Conservation (phyloP, 768 basidiomycete species). For the Russula sp. region DNA sequence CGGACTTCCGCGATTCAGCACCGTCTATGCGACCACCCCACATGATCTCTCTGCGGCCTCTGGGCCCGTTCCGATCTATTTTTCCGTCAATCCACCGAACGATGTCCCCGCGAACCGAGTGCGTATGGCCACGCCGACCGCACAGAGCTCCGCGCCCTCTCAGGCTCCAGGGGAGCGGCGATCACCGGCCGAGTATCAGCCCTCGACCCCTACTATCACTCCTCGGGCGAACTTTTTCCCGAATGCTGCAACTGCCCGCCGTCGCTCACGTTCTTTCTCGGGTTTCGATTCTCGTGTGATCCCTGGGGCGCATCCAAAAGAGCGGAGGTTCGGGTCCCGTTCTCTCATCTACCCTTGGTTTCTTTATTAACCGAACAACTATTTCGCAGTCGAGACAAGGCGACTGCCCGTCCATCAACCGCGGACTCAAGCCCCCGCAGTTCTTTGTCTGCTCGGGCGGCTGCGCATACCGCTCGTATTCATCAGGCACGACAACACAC, state of each 20-base stretch:
- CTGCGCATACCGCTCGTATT: constrained; percentile 11
- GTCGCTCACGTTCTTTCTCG: constrained; percentile 69
- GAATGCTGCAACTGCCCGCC: constrained; percentile 42
- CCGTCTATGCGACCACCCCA: constrained; percentile 56
- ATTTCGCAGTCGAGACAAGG: constrained; percentile 3
- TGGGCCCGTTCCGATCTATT: constrained; percentile 58
- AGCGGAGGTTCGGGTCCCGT: constrained; percentile 24
- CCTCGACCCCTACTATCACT: constrained; percentile 26
- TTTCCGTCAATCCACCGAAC: constrained; percentile 47
- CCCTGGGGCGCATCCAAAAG: constrained; percentile 25
- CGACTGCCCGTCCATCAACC: constrained; percentile 7
- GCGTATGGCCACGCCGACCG: constrained; percentile 24
- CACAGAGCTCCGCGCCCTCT: neutral
- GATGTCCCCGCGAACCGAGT: constrained; percentile 30
- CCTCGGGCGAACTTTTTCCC: constrained; percentile 65
- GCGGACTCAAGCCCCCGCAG: neutral
- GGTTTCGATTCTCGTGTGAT: constrained; percentile 46
- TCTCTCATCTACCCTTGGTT: too few relatives aligned
- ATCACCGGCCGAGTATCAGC: neutral
- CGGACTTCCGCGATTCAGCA: constrained; percentile 37
- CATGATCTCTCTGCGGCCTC: constrained; percentile 43
- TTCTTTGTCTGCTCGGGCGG: constrained; percentile 2
- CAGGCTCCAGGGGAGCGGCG: neutral
- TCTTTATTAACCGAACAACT: neutral
- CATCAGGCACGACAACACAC: constrained; percentile 21